Percentiles rank a stretch among this genome's conserved stretches.
Evolutionary conservation across 345 rosid genomes (phyloP).

Genomic region (Cardamine resedifolia): DNA sequence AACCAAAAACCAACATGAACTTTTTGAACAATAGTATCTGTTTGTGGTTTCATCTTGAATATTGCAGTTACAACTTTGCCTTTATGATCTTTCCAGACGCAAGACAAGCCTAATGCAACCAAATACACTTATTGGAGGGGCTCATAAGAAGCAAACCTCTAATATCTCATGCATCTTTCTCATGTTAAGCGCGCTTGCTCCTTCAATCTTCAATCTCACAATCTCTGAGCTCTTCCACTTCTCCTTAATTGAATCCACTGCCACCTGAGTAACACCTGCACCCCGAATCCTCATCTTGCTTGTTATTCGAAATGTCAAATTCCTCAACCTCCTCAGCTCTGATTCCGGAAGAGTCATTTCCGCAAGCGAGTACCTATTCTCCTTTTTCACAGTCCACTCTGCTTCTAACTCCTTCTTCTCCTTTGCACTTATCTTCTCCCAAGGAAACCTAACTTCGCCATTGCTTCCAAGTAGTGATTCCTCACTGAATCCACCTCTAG

Average conservation of each 20-base stretch:
- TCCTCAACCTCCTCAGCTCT: conserved; percentile 82
- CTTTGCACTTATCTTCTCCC: conserved; percentile 66
- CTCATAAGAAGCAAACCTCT: conserved; percentile 61
- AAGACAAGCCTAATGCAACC: conserved; percentile 10
- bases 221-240: conserved; percentile 77
- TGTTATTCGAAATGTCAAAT: conserved; percentile 59
- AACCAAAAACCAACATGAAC: background rate
- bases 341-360: conserved; percentile 84
- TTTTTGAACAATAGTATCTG: background rate
- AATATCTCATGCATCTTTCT: conserved; percentile 83
- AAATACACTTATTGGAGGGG: background rate
- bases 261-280: conserved; percentile 70
- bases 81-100: conserved; percentile 8
- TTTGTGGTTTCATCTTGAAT: background rate
- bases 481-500: conserved; percentile 66
- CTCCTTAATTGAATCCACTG: conserved; percentile 68
- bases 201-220: conserved; percentile 85
- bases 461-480: conserved; percentile 50
- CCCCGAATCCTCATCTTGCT: conserved; percentile 61
- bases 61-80: background rate
- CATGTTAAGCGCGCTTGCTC: conserved; percentile 90
- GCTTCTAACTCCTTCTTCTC: conserved; percentile 43
- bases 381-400: conserved; percentile 54
- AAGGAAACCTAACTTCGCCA: conserved; percentile 68
- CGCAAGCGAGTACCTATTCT: conserved; percentile 63